These are phyloP conservation scores for Ophiostoma montium DNA, from an alignment of 2,329 filamentous ascomycete genomes.

Conservation along the genomic window DNA sequence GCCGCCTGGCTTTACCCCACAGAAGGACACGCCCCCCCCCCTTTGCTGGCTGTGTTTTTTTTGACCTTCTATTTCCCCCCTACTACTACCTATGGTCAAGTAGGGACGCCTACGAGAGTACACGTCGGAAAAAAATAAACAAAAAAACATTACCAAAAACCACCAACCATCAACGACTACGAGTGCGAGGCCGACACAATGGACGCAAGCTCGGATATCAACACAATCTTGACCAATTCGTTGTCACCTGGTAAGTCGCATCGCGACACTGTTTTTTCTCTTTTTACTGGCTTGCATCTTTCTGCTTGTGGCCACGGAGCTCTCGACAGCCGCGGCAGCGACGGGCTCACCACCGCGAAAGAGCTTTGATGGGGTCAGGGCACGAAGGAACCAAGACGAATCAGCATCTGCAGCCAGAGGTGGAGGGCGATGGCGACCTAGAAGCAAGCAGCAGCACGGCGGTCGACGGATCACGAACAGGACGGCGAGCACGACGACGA, in stretches of 20 bases:
- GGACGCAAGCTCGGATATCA: slow-evolving; percentile 78
- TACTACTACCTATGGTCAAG: slow-evolving; percentile 1
- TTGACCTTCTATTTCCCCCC: slow-evolving; percentile 1
- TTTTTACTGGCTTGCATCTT: background rate
- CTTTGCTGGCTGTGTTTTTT: slow-evolving; percentile 3
- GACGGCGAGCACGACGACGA: too few species aligned
- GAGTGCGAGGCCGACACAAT: slow-evolving; percentile 29
- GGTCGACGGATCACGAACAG: too few species aligned
- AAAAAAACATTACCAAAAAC: slow-evolving; percentile 1
- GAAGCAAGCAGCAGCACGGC: too few species aligned
- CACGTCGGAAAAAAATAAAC: too few species aligned
- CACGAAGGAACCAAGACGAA: too few species aligned
- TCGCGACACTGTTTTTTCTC: background rate
- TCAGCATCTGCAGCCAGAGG: background rate
- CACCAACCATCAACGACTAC: background rate
- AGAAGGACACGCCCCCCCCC: slow-evolving; percentile 5
- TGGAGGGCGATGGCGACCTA: too few species aligned
- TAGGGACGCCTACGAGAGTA: slow-evolving; percentile 6
- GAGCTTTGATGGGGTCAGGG: slow-evolving; percentile 8
- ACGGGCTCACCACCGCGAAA: background rate
- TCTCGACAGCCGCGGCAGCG: background rate
- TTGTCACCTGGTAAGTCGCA: slow-evolving; percentile 69
- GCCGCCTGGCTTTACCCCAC: slow-evolving; percentile 5
- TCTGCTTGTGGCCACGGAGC: background rate
- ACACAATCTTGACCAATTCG: slow-evolving; percentile 93